Evolutionary conservation across 2,329 filamentous ascomycete species (phyloP).

Genomic region (Colletotrichum sublineola): DNA sequence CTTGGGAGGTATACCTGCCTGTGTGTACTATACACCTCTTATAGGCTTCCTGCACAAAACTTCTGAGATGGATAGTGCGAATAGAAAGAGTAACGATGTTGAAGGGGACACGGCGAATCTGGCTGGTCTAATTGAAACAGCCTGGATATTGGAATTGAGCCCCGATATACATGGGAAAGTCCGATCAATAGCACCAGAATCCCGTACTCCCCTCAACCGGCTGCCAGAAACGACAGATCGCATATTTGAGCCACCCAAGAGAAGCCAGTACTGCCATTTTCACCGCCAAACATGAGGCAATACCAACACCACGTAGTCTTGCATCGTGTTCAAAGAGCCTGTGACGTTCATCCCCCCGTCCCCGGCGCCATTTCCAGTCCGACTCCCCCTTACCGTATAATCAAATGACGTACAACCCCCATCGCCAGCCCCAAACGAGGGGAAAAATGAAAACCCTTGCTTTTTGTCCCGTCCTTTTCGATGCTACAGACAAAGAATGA

Average conservation of each 20-base stretch:
- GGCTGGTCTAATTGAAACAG: not conserved
- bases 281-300: not conserved
- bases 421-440: conserved; percentile 24
- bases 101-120: too few species aligned
- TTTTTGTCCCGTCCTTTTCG: conserved; percentile 28
- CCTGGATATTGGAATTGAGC: conserved; percentile 4
- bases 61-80: too few species aligned
- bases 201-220: not conserved
- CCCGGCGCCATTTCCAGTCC: conserved; percentile 30
- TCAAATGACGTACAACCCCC: conserved; percentile 30
- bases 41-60: not conserved
- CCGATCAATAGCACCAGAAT: not conserved
- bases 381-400: conserved; percentile 25
- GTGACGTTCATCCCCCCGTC: conserved; percentile 17
- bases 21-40: not conserved
- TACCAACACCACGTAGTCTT: conserved; percentile 7
- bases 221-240: conserved; percentile 5
- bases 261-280: conserved; percentile 11
- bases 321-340: conserved; percentile 17
- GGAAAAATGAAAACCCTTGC: conserved; percentile 29
- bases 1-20: not conserved
- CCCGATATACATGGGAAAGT: conserved; percentile 8
- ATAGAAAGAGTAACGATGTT: not conserved
- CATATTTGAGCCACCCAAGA: conserved; percentile 2
- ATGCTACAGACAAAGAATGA: conserved; percentile 36